These are phyloP conservation scores for Stephania yunnanensis DNA, from an alignment of 164 flowering plant species.

Conservation along the genomic window DNA sequence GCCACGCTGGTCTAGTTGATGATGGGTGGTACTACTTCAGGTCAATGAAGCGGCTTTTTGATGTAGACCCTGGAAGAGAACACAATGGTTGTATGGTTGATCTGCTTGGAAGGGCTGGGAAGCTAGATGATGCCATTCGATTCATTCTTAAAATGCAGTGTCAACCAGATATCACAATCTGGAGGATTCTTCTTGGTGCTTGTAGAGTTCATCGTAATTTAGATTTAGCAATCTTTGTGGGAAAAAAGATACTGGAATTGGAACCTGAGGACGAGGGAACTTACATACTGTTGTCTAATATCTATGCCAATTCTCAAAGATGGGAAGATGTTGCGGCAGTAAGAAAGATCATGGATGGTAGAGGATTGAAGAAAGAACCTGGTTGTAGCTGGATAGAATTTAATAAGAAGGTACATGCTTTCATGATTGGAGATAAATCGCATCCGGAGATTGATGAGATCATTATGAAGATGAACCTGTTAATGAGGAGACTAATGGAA, in stretches of 20 bases:
- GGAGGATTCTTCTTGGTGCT: constrained; percentile 76
- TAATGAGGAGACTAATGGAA: too few relatives aligned
- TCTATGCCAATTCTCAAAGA: not conserved
- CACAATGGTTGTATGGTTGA: constrained; percentile 86
- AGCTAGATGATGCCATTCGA: constrained; percentile 58
- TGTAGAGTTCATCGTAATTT: constrained; percentile 63
- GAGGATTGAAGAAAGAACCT: not conserved
- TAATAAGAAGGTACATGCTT: not conserved
- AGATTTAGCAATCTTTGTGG: constrained; percentile 59
- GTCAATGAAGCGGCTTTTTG: constrained; percentile 56
- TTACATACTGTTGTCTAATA: constrained; percentile 24
- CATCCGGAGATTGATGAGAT: not conserved
- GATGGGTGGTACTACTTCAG: constrained; percentile 59
- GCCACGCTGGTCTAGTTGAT: constrained; percentile 82
- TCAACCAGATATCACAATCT: constrained; percentile 68
- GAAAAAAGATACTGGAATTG: constrained; percentile 45
- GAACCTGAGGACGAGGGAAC: constrained; percentile 75
- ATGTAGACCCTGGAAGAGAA: constrained; percentile 68
- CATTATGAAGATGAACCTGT: not conserved
- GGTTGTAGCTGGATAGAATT: not conserved
- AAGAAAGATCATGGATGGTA: not conserved
- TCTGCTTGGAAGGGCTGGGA: constrained; percentile 88
- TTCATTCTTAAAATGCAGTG: constrained; percentile 57
- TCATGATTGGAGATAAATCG: not conserved
- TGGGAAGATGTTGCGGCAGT: not conserved